A percentile compares a stretch with the other conserved stretches of the same genome.
These are phyloP conservation scores for Paratrypanosoma confusum DNA, from an alignment of 208 protist species.

Conservation along the genomic window DNA sequence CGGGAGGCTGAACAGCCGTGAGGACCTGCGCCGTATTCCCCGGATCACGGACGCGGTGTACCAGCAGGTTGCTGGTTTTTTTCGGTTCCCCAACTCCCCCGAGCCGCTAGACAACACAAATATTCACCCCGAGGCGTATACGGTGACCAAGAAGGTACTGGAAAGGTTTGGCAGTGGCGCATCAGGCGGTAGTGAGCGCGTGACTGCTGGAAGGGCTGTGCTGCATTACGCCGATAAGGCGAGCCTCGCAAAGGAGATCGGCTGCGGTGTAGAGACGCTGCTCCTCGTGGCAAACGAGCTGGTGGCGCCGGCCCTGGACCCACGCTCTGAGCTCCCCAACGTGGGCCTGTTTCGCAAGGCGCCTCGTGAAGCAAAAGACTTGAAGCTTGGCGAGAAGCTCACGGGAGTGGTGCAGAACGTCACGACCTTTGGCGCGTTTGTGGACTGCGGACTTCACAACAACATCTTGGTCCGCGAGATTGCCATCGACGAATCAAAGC, in stretches of 20 bases:
- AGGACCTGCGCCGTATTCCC: slow-evolving; percentile 60
- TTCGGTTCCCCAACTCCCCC: slow-evolving; percentile 76
- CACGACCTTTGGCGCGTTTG: slow-evolving; percentile 76
- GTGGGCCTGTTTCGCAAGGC: slow-evolving; percentile 56
- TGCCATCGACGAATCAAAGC: slow-evolving; percentile 35
- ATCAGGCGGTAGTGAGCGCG: background rate
- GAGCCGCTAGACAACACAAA: slow-evolving; percentile 73
- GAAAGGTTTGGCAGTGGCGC: slow-evolving; percentile 11
- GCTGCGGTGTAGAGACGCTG: slow-evolving; percentile 55
- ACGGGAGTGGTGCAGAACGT: slow-evolving; percentile 58
- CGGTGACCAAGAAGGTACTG: slow-evolving; percentile 32
- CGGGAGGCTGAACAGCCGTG: slow-evolving; percentile 42
- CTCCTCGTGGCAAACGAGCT: slow-evolving; percentile 44
- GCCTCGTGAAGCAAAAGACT: slow-evolving; percentile 19
- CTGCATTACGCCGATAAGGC: slow-evolving; percentile 4
- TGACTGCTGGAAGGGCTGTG: background rate
- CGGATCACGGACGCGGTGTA: slow-evolving; percentile 67
- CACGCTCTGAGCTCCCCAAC: slow-evolving; percentile 51
- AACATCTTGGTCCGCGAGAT: slow-evolving; percentile 44
- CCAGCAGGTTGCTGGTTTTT: slow-evolving; percentile 75
- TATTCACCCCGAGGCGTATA: slow-evolving; percentile 79
- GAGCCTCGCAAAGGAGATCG: slow-evolving; percentile 13
- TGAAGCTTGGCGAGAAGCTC: slow-evolving; percentile 37
- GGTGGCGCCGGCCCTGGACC: slow-evolving; percentile 51
- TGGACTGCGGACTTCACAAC: slow-evolving; percentile 75